These are phyloP conservation scores for Termitomyces heimii DNA, from an alignment of 768 basidiomycete genomes.

Conservation along the genomic window DNA sequence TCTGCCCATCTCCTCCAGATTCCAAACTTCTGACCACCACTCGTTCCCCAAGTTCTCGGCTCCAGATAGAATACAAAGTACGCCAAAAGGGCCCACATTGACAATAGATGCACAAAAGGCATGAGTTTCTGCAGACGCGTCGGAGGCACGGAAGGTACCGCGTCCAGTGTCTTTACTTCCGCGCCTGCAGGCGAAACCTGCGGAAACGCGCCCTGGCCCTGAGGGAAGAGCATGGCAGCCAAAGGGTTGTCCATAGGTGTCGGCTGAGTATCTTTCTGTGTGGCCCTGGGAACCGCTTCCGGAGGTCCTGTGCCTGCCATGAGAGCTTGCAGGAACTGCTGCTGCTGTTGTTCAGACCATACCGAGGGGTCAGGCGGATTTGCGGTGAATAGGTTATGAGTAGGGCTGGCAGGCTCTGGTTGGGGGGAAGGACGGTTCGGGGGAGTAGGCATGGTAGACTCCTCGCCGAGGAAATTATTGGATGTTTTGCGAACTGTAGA, in stretches of 20 bases:
- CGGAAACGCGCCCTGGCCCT: slow-evolving; percentile 17
- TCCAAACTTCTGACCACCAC: slow-evolving; percentile 8
- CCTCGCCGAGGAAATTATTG: slow-evolving; percentile 40
- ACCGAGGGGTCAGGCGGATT: slow-evolving; percentile 45
- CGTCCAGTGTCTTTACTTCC: slow-evolving; percentile 21
- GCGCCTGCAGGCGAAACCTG: slow-evolving; percentile 8
- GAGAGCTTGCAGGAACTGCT: slow-evolving; percentile 62
- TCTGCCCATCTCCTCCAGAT: slow-evolving; percentile 63
- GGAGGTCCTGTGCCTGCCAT: slow-evolving; percentile 27
- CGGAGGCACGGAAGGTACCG: slow-evolving; percentile 17
- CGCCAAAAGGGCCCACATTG: slow-evolving; percentile 58
- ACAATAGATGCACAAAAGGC: slow-evolving; percentile 59
- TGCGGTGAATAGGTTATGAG: slow-evolving; percentile 14
- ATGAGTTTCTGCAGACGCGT: slow-evolving; percentile 53
- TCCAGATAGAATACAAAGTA: slow-evolving; percentile 67
- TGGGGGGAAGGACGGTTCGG: slow-evolving; percentile 21
- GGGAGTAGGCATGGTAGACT: slow-evolving; percentile 35
- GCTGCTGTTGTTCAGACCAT: slow-evolving; percentile 67
- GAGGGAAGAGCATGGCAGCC: slow-evolving; percentile 36
- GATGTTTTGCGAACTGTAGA: slow-evolving; percentile 25
- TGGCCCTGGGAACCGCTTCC: slow-evolving; percentile 12
- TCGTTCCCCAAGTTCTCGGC: slow-evolving; percentile 41
- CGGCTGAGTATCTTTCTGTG: slow-evolving; percentile 15
- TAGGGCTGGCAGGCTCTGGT: slow-evolving; percentile 18
- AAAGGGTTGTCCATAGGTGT: slow-evolving; percentile 37